phyloP scores from a whole-genome alignment of 2,329 filamentous ascomycete genomes.

The Arthrinium phaeospermum region DNA sequence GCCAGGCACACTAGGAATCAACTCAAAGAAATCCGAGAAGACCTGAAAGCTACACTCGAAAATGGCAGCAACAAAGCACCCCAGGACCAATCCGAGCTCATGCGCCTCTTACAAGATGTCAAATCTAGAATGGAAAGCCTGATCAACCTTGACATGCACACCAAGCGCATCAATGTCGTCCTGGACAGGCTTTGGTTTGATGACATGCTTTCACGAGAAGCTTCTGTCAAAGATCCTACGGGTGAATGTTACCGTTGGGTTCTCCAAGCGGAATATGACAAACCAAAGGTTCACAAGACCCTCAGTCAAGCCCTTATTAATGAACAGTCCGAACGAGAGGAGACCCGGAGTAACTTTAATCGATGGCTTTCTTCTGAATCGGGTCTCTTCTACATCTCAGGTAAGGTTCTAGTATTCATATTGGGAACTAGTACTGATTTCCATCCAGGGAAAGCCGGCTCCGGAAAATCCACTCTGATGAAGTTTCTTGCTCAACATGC shows the following conservation, averaged over 20 bases:
- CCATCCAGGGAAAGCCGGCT: not conserved
- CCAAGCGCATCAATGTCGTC: not conserved
- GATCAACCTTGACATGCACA: not conserved
- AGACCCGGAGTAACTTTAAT: too few species aligned
- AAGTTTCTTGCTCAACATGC: not conserved
- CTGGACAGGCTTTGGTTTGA: not conserved
- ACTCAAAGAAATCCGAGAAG: too few species aligned
- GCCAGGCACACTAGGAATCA: too few species aligned
- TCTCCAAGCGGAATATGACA: too few species aligned
- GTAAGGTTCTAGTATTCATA: too few species aligned
- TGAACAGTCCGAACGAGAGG: too few species aligned
- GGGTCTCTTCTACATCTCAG: not conserved
- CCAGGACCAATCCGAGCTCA: not conserved
- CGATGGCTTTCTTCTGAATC: not conserved
- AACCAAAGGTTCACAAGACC: too few species aligned
- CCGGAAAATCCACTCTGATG: constrained; percentile 7
- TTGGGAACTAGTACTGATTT: too few species aligned
- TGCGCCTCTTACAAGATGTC: not conserved
- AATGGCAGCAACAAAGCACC: too few species aligned
- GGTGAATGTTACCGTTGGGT: not conserved
- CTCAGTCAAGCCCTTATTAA: too few species aligned
- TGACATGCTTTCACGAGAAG: not conserved
- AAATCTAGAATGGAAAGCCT: not conserved
- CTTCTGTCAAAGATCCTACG: not conserved
- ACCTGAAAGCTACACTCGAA: too few species aligned